phyloP scores from a whole-genome alignment of 306 rosid genomes.

The Alnus glutinosa region DNA sequence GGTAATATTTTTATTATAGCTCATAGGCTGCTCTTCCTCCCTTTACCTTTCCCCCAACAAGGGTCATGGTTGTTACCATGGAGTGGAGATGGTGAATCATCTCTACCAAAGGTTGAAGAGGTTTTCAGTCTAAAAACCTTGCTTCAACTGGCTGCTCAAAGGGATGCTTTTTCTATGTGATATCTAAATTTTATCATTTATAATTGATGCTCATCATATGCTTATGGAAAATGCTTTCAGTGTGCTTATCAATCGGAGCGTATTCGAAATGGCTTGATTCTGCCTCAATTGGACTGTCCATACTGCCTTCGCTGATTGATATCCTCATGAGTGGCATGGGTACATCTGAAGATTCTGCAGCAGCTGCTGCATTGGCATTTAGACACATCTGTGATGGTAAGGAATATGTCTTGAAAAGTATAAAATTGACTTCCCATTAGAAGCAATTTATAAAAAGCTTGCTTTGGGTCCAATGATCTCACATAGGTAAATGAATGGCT shows the following conservation, averaged over 20 bases:
- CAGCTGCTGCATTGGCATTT: constrained; percentile 96
- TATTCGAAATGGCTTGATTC: constrained; percentile 98
- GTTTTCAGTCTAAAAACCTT: background rate
- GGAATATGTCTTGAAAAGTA: constrained; percentile 26
- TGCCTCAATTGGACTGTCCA: constrained; percentile 71
- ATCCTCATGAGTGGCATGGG: constrained; percentile 94
- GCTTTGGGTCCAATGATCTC: background rate
- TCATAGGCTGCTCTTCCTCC: background rate
- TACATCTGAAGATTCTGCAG: constrained; percentile 91
- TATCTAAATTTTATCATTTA: constrained; percentile 1
- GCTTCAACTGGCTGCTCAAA: constrained; percentile 13
- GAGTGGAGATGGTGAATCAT: constrained; percentile 9
- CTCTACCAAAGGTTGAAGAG: background rate
- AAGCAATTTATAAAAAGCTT: background rate
- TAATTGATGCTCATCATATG: constrained; percentile 18
- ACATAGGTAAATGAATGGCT: background rate
- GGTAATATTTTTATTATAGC: constrained; percentile 47
- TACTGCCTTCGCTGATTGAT: constrained; percentile 83
- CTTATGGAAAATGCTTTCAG: constrained; percentile 53
- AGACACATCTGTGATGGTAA: constrained; percentile 96
- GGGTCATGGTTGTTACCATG: background rate
- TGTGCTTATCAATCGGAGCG: constrained; percentile 89
- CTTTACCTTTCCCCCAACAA: background rate
- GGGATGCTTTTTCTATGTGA: constrained; percentile 14
- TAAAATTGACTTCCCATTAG: constrained; percentile 8